phyloP scores from a whole-genome alignment of 2,329 filamentous ascomycete species.

The Tolypocladium nubicola region DNA sequence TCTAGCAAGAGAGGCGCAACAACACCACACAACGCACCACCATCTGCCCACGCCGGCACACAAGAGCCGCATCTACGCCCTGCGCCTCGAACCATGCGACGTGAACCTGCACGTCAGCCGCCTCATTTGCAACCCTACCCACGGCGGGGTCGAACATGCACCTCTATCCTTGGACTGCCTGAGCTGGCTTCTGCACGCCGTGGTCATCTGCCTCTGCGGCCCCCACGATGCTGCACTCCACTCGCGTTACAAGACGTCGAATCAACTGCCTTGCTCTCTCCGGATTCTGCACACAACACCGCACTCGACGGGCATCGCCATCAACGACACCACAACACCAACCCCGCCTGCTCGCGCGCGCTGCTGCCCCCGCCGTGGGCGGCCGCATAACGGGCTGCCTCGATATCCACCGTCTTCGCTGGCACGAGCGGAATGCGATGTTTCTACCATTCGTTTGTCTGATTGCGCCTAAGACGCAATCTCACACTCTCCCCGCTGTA shows the following conservation, averaged over 20 bases:
- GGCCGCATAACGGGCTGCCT: slow-evolving; percentile 8
- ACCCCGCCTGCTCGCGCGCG: background rate
- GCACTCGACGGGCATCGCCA: background rate
- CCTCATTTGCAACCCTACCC: slow-evolving; percentile 2
- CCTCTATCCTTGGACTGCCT: slow-evolving; percentile 2
- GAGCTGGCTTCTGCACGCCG: slow-evolving; percentile 4
- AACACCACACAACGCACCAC: background rate
- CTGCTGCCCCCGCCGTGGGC: background rate
- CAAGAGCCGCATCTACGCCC: slow-evolving; percentile 1
- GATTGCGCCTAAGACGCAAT: background rate
- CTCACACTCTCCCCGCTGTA: background rate
- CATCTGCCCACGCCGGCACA: background rate
- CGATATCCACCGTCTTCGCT: slow-evolving; percentile 8
- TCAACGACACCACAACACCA: background rate
- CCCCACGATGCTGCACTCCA: slow-evolving; percentile 3
- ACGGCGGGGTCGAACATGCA: slow-evolving; percentile 8
- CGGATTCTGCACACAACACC: slow-evolving; percentile 1
- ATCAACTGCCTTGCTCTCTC: slow-evolving; percentile 7
- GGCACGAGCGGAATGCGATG: slow-evolving; percentile 9
- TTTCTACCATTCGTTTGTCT: background rate
- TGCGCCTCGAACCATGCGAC: slow-evolving; percentile 1
- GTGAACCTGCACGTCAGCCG: slow-evolving; percentile 4
- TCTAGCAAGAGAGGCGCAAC: background rate
- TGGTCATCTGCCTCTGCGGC: slow-evolving; percentile 7
- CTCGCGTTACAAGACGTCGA: slow-evolving; percentile 2